phyloP scores from a whole-genome alignment of 1,139 yeast genomes.

The Geotrichum fermentans region DNA sequence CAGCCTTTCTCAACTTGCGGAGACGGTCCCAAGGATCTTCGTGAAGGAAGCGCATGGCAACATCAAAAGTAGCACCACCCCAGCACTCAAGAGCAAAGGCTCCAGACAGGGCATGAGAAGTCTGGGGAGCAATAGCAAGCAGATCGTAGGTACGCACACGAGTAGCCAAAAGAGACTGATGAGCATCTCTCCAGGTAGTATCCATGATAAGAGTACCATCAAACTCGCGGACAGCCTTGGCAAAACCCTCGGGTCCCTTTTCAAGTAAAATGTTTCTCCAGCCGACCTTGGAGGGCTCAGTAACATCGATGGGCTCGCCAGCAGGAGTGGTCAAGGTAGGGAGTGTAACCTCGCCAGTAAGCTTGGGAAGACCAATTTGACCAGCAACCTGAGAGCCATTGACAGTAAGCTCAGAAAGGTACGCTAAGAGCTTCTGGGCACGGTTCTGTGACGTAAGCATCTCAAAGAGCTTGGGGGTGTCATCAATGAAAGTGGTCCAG shows the following conservation, averaged over 20 bases:
- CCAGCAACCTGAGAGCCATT: constrained; percentile 95
- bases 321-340: constrained; percentile 66
- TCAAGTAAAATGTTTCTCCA: constrained; percentile 86
- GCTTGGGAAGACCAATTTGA: constrained; percentile 86
- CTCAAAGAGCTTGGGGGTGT: constrained; percentile 91
- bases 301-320: constrained; percentile 52
- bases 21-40: constrained; percentile 99
- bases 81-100: constrained; percentile 97
- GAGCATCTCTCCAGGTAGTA: constrained; percentile 99
- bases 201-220: constrained; percentile 92
- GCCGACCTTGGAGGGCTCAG: constrained; percentile 62
- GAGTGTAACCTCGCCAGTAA: constrained; percentile 64
- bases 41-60: constrained; percentile 94
- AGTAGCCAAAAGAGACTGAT: constrained; percentile 95
- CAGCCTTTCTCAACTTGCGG: constrained; percentile 77
- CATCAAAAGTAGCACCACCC: constrained; percentile 99
- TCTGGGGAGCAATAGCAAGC: constrained; percentile 85
- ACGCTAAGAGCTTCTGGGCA: constrained; percentile 86
- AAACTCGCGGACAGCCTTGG: constrained; percentile 75
- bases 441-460: constrained; percentile 94
- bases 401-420: constrained; percentile 87
- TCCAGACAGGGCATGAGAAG: constrained; percentile 84
- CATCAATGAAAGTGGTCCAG: constrained; percentile 99
- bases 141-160: constrained; percentile 93
- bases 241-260: constrained; percentile 85